Percentiles rank a stretch among this genome's conserved stretches.
These are phyloP conservation scores for Tetrapisispora namnaoensis DNA, from an alignment of 805 yeast genomes.

Conservation along the genomic window DNA sequence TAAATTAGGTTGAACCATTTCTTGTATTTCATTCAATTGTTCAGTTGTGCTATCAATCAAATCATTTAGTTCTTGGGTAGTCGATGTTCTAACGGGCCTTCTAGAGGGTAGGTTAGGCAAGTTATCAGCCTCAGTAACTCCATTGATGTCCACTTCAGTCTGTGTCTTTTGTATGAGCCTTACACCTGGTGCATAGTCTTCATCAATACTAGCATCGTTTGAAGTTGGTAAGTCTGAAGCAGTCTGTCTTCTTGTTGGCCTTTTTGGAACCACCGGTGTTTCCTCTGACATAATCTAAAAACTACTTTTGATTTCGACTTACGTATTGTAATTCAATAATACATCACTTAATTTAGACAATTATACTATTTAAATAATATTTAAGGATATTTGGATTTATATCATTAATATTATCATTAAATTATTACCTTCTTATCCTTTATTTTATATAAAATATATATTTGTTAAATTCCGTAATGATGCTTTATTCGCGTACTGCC, in stretches of 20 bases:
- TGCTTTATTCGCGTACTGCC: no score
- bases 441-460: not conserved
- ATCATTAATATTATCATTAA: no score
- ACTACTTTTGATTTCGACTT: no score
- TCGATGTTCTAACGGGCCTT: slow-evolving; percentile 6
- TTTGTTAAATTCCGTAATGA: not conserved
- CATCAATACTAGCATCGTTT: no score
- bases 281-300: not conserved
- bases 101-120: slow-evolving; percentile 5
- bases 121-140: not conserved
- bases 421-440: no score
- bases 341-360: no score
- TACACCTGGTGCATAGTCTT: slow-evolving; percentile 2
- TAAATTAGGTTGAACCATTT: not conserved
- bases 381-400: no score
- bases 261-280: not conserved
- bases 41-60: slow-evolving; percentile 8
- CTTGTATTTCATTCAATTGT: slow-evolving; percentile 10
- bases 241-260: slow-evolving; percentile 1
- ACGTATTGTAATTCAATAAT: no score
- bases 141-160: slow-evolving; percentile 1
- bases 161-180: slow-evolving; percentile 6
- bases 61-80: slow-evolving; percentile 8
- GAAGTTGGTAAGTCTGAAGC: not conserved
- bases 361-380: no score